These are phyloP conservation scores for Blastobotrys ciferrii DNA, from an alignment of 1,139 yeast species.

Conservation along the genomic window DNA sequence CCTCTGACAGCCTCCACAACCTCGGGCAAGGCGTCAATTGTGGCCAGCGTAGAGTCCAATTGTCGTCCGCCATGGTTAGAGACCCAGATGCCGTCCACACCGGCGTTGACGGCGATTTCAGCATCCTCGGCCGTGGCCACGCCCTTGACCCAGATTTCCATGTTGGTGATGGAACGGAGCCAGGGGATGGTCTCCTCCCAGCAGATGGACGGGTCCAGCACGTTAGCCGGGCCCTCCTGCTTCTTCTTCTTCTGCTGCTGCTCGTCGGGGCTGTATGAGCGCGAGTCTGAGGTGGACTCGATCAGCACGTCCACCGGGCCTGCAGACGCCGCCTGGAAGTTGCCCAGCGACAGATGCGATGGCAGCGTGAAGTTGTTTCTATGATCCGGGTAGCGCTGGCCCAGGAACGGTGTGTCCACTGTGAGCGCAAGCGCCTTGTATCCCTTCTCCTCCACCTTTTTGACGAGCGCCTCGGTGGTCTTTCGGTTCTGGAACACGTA, in stretches of 20 bases:
- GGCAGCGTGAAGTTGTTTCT: constrained; percentile 47
- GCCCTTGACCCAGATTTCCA: constrained; percentile 50
- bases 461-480: constrained; percentile 46
- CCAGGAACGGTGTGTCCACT: constrained; percentile 67
- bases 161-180: constrained; percentile 37
- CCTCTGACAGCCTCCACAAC: constrained; percentile 50
- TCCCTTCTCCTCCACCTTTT: constrained; percentile 53
- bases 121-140: constrained; percentile 61
- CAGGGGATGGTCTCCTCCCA: constrained; percentile 56
- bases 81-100: constrained; percentile 60
- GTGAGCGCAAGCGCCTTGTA: constrained; percentile 60
- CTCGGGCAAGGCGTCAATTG: constrained; percentile 62
- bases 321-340: constrained; percentile 27
- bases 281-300: constrained; percentile 27
- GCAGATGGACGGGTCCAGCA: constrained; percentile 68
- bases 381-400: constrained; percentile 58
- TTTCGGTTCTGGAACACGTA: constrained; percentile 47
- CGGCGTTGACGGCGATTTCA: constrained; percentile 53
- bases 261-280: constrained; percentile 21
- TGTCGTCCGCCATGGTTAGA: constrained; percentile 76
- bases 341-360: constrained; percentile 33
- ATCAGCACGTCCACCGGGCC: constrained; percentile 35
- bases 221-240: constrained; percentile 29
- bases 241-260: constrained; percentile 11
- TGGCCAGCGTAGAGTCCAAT: constrained; percentile 59